phyloP scores from a whole-genome alignment of 2,329 filamentous ascomycete species.

The Xylariaceae sp. region DNA sequence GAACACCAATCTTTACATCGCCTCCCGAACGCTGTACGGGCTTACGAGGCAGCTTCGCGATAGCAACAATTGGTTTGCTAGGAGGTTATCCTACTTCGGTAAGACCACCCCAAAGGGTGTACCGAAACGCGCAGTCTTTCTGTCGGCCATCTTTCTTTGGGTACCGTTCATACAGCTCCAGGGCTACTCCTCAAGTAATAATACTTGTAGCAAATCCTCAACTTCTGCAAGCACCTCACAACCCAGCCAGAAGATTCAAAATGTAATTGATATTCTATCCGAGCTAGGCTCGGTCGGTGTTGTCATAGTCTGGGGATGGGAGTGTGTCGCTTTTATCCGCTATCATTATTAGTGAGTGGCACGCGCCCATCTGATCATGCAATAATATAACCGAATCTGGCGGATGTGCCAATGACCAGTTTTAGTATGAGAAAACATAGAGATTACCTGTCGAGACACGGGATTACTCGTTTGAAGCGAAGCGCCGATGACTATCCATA shows the following conservation, averaged over 20 bases:
- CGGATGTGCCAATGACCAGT: too few relatives aligned
- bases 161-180: conserved; percentile 38
- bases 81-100: conserved; percentile 30
- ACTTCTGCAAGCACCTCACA: too few relatives aligned
- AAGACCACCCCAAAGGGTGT: conserved; percentile 31
- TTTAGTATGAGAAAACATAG: conserved; percentile 25
- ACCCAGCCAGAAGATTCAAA: too few relatives aligned
- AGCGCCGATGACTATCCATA: conserved; percentile 36
- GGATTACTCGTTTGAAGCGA: conserved; percentile 25
- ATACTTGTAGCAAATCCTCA: too few relatives aligned
- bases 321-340: conserved; percentile 38
- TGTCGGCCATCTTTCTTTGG: conserved; percentile 39
- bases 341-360: conserved; percentile 34
- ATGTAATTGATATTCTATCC: conserved; percentile 39
- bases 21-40: conserved; percentile 33
- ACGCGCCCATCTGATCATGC: too few relatives aligned
- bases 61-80: conserved; percentile 23
- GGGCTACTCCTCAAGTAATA: too few relatives aligned
- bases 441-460: conserved; percentile 18
- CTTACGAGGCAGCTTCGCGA: conserved; percentile 29
- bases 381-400: too few relatives aligned
- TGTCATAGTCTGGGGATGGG: conserved; percentile 39
- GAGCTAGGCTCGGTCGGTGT: conserved; percentile 35
- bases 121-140: conserved; percentile 35
- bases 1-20: conserved; percentile 34